Evolutionary conservation across 495 filamentous ascomycete species (phyloP).

Genomic region (Xylaria telfairii): DNA sequence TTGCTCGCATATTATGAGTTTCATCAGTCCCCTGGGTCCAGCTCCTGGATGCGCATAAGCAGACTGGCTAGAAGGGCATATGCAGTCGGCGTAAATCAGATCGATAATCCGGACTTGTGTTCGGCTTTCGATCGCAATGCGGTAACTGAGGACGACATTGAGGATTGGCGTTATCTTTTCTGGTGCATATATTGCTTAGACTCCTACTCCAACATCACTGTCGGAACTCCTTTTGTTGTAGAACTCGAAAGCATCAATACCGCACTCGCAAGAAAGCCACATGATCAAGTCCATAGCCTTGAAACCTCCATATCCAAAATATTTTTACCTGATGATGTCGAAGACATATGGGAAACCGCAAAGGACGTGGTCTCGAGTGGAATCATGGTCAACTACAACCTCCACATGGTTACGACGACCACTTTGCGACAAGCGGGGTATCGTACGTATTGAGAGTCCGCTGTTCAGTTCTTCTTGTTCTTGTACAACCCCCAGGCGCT

Average conservation of each 20-base stretch:
- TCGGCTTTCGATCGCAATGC: constrained; percentile 24
- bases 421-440: constrained; percentile 34
- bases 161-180: constrained; percentile 48
- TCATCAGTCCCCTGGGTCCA: constrained; percentile 42
- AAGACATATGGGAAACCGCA: constrained; percentile 33
- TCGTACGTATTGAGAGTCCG: constrained; percentile 5
- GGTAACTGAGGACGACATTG: constrained; percentile 40
- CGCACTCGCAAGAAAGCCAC: constrained; percentile 28
- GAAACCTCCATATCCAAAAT: constrained; percentile 22
- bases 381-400: constrained; percentile 30
- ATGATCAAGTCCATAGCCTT: constrained; percentile 18
- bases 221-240: constrained; percentile 33
- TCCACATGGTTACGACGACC: constrained; percentile 39
- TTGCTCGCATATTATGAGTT: constrained; percentile 49
- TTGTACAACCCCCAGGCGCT: not conserved
- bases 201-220: constrained; percentile 41
- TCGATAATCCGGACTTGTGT: constrained; percentile 33
- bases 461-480: not conserved
- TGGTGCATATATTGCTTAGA: constrained; percentile 52
- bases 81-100: constrained; percentile 38
- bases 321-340: constrained; percentile 34
- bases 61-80: constrained; percentile 45
- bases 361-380: constrained; percentile 29
- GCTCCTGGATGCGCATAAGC: constrained; percentile 44
- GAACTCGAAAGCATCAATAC: constrained; percentile 37